Evolutionary conservation across 345 rosid genomes (phyloP), one percentile per base, ranked within the genome.

Genomic region (Camelina neglecta): DNA sequence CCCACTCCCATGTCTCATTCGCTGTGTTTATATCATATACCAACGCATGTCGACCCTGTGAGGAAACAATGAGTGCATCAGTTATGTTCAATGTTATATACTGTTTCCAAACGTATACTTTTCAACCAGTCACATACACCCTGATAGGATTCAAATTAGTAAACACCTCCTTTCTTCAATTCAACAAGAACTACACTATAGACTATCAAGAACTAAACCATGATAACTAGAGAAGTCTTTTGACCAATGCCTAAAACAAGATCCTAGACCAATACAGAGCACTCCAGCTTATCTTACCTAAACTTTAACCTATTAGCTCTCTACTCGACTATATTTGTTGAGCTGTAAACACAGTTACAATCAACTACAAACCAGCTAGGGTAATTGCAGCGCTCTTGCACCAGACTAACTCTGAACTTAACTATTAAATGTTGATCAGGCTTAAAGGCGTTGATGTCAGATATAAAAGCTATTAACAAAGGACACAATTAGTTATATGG

Each of bases 1-100:
- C 96, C 98, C 97, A 94, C 78, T 94, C 98, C 96, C 95, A 90
- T 16, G 98, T 87, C 80, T 89, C 96, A 60, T 79, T 84, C 36
- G 72, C 68, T 1, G 90, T 84, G 75, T 81, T 74, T 54, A 85
- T 82, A 75, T 92, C 97, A 83, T 94, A 94, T 65, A 90, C 95
- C 82, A 94, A 77, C 65, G 92, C 89, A 84, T 94, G 98, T 11
- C 85, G 81, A 9, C 89, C 97, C 98, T 92, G 86, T 16, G 10
- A 76, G 69, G 74, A 58, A 38, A 60, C 44, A 74, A 72, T 4
- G 39, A 53, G 35, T 42, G 49, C 29, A 67, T 60, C 35, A 49
- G 21, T 21, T 61, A 59, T 51, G 21, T 47, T 33, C 41, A 11
- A 11, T 47, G 20, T 16, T 50, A 51, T 10, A 20, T 15, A 63